Evolutionary conservation across 2,329 filamentous ascomycete species (phyloP), one percentile per base, ranked within the genome.

Genomic region (Phialocephala subalpina): DNA sequence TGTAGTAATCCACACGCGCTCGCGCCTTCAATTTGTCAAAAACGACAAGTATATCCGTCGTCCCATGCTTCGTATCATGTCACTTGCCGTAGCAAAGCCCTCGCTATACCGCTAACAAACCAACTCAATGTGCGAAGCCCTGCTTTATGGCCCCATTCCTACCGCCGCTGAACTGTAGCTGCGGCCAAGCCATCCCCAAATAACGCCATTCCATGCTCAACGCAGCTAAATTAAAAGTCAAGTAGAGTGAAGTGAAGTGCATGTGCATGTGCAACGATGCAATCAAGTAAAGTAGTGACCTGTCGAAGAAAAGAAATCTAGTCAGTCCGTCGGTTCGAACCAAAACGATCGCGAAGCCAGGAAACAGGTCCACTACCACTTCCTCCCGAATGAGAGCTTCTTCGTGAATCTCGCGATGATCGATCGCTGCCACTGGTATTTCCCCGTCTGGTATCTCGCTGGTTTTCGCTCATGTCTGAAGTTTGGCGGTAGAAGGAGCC

Each of bases 341-440:
- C 60, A 64, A 71, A 72, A 3, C 69, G 69, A 61, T 74, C 72
- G 62, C 74, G 66, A 20, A 76, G 16, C 74, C 74, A 76, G 7
- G 56, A 53, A 35, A 40, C 29, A 38, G 35, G 29, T 40, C 64
- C 49, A 57, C 63, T 57, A 7, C 66, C 60, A 57, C 64, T 58
- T 27, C 47, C 45, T 33, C 63, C 58, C 25, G 69, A 68, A n/a
- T 66, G 55, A 14, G 70, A 73, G 60, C 70, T 72, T 27, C 72
- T 45, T 56, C 68, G 56, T 11, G 72, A 71, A 27, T 67, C 66
- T 38, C 68, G 38, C 3, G 49, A 52, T 29, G 70, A 70, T 36
- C 67, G 61, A 42, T 74, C 73, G 65, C 73, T 74, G 18, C 66
- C 69, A 55, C 73, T 73, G 14, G 71, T 71, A n/a, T 72, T 63